Percentiles rank a stretch among this genome's conserved stretches.
These are phyloP conservation scores for Penicillium longicatenatum DNA, from an alignment of 495 filamentous ascomycete genomes.

Conservation along the genomic window DNA sequence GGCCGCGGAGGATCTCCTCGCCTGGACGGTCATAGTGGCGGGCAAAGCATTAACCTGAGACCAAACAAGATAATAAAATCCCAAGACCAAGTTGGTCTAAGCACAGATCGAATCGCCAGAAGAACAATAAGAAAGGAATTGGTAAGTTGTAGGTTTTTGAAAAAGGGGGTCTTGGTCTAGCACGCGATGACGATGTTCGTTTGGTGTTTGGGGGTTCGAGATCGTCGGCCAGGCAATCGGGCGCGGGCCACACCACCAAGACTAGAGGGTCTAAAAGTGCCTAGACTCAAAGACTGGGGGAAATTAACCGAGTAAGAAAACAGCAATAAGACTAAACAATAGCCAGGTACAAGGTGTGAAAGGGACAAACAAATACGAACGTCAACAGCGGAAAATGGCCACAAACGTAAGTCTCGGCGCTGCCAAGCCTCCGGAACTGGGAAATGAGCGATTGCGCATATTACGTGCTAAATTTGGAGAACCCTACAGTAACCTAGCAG, in stretches of 20 bases:
- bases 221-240: constrained; percentile 33
- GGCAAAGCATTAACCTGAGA: constrained; percentile 19
- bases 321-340: not conserved
- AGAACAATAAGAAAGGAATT: constrained; percentile 1
- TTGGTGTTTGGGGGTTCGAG: constrained; percentile 11
- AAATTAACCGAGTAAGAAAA: not conserved
- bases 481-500: too few relatives aligned
- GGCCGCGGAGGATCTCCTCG: constrained; percentile 37
- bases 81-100: not conserved
- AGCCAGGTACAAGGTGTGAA: not conserved
- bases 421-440: not conserved
- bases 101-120: not conserved
- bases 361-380: not conserved
- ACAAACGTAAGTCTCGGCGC: not conserved
- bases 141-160: constrained; percentile 1
- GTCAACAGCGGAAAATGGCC: not conserved
- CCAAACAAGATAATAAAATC: not conserved
- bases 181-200: constrained; percentile 6
- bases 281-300: not conserved
- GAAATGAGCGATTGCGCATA: not conserved
- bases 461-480: not conserved
- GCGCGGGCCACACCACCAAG: not conserved
- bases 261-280: not conserved
- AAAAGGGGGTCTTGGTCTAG: not conserved
- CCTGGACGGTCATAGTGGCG: constrained; percentile 40